A percentile compares a stretch with the other conserved stretches of the same genome.
These are phyloP conservation scores for Platanthera guangdongensis DNA, from an alignment of 106 monocot genomes.

Conservation along the genomic window DNA sequence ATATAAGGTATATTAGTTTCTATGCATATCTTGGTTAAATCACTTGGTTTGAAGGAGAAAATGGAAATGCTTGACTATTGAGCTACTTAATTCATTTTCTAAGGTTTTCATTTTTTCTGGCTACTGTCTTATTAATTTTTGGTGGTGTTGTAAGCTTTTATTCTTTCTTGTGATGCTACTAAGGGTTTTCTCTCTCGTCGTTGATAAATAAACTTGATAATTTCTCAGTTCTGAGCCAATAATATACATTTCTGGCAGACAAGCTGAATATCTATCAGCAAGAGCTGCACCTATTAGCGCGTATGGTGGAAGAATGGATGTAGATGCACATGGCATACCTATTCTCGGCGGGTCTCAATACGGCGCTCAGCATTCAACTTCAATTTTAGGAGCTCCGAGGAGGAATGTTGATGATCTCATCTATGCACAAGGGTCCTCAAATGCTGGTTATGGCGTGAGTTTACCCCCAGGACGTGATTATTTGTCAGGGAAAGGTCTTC, in stretches of 20 bases:
- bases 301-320: constrained; percentile 65
- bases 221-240: neutral
- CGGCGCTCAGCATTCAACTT: constrained; percentile 48
- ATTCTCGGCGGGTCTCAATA: constrained; percentile 53
- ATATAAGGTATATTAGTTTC: constrained; percentile 51
- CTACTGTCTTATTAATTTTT: neutral
- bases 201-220: constrained; percentile 5
- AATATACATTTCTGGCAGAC: constrained; percentile 98
- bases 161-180: neutral
- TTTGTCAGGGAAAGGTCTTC: constrained; percentile 59
- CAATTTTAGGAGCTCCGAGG: constrained; percentile 65
- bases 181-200: neutral
- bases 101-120: neutral
- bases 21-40: neutral
- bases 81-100: neutral
- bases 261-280: constrained; percentile 81
- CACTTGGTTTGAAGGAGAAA: neutral
- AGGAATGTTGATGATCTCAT: constrained; percentile 56
- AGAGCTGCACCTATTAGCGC: constrained; percentile 50
- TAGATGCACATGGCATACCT: constrained; percentile 58
- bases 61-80: neutral
- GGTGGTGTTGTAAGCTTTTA: neutral
- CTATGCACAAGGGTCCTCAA: constrained; percentile 54
- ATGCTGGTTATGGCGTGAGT: constrained; percentile 54
- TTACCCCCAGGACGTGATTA: constrained; percentile 90